Evolutionary conservation across 495 filamentous ascomycete genomes (phyloP), one percentile per base, ranked within the genome.

Genomic region (Penicillium coffeae): DNA sequence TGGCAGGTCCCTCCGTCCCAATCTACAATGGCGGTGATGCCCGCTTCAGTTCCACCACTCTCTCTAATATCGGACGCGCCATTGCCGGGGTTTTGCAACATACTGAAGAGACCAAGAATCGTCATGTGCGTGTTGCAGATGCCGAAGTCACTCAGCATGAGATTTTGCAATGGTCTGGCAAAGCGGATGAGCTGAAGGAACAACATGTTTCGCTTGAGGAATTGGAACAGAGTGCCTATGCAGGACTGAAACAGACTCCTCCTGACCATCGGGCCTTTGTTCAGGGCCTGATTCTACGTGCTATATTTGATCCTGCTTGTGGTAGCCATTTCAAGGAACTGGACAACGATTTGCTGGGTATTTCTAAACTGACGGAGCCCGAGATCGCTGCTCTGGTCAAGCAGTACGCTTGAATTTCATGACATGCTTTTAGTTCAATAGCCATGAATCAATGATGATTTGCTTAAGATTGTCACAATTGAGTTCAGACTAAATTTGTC

Each of bases 11-110:
- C 39, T 75, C 60, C 2, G 68, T 68, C 1, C 63, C 48, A 0
- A 52, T 85, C 12, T 71, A 71, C 45, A 80, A 86, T 56, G 77
- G 77, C 1, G 82, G 82, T 6, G 65, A 78, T 42, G 63, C 66
- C 16, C 60, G 62, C 10, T 74, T 76, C 38, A 77, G 75, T 20
- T 54, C 65, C 3, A 78, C 77, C 1, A 76, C 68, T 16, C 61
- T 80, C 5, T 21, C 62, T 1, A 70, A 71, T 14, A 58, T 84
- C 21, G 79, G 74, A 13, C 63, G 63, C 34, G 72, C 73, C 2
- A 57, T 85, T 10, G 73, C 57, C 1, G 72, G 67, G 0, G 60
- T 81, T 21, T 53, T 86, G 6, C 51, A 65, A 14, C 69, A 80
- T 43, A 75, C 77, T 0, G 73, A 75, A 0, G 62, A 73, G 42